Percentiles rank a stretch among this genome's conserved stretches.
These are phyloP conservation scores for Botryotinia calthae DNA, from an alignment of 2,329 filamentous ascomycete species.

Conservation along the genomic window DNA sequence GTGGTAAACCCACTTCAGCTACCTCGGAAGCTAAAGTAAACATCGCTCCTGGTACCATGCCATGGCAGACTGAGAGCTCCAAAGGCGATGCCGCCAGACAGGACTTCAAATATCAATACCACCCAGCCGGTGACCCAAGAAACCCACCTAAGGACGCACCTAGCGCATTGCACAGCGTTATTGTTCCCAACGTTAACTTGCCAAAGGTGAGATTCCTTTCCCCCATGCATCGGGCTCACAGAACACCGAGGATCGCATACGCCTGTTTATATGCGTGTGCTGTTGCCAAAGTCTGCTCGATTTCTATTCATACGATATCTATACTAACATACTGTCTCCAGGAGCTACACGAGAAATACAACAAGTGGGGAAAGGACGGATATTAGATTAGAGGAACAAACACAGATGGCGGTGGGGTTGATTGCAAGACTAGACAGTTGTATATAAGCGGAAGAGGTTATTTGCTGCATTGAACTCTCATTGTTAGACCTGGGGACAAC, in stretches of 20 bases:
- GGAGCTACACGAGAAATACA: conserved; percentile 94
- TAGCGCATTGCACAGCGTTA: conserved; percentile 90
- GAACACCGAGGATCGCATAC: not conserved
- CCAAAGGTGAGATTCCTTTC: conserved; percentile 66
- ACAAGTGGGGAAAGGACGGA: conserved; percentile 99
- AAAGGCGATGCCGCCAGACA: conserved; percentile 59
- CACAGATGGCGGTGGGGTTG: conserved; percentile 5
- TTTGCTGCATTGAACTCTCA: conserved; percentile 9
- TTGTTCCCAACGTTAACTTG: conserved; percentile 89
- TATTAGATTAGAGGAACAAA: conserved; percentile 46
- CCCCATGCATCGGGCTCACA: not conserved
- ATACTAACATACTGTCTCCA: conserved; percentile 41
- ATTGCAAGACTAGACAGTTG: conserved; percentile 19
- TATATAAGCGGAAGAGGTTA: conserved; percentile 31
- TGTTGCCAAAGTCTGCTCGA: not conserved
- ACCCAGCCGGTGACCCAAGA: conserved; percentile 70
- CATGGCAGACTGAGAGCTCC: conserved; percentile 73
- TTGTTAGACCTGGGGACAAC: conserved; percentile 1
- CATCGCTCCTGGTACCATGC: conserved; percentile 76
- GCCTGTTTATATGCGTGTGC: not conserved
- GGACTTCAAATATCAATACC: conserved; percentile 62
- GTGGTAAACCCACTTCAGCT: conserved; percentile 78
- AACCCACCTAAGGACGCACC: conserved; percentile 82
- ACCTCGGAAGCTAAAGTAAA: conserved; percentile 77
- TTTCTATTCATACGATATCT: not conserved